These are phyloP conservation scores for Paraphaeosphaeria sporulosa DNA, from an alignment of 2,329 filamentous ascomycete genomes.

Conservation along the genomic window DNA sequence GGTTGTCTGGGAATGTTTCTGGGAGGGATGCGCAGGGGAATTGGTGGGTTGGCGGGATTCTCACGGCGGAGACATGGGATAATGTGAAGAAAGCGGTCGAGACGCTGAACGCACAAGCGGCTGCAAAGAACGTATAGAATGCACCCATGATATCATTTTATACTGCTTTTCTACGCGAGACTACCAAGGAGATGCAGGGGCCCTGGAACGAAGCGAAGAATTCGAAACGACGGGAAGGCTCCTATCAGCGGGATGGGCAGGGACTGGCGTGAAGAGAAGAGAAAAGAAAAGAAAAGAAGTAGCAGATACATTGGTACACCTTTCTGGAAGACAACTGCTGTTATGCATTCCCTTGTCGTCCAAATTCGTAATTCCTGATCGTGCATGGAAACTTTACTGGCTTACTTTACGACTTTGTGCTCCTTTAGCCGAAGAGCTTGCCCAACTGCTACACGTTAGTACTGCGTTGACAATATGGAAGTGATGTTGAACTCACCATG, in stretches of 20 bases:
- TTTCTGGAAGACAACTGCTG: neutral
- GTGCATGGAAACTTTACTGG: neutral
- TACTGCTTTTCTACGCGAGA: neutral
- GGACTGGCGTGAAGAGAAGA: neutral
- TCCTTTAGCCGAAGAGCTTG: neutral
- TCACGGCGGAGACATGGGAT: conserved; percentile 13
- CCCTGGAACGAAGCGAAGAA: neutral
- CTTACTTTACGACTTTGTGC: neutral
- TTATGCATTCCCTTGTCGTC: neutral
- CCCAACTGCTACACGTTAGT: conserved; percentile 2
- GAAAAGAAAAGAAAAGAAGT: neutral
- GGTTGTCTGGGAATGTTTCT: neutral
- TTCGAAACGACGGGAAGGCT: neutral
- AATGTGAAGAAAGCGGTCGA: conserved; percentile 16
- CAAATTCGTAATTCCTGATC: neutral
- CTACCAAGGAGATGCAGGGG: neutral
- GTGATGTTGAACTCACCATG: neutral
- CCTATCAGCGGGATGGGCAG: neutral
- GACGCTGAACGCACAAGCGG: conserved; percentile 4
- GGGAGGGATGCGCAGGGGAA: conserved; percentile 27
- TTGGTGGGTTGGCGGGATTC: conserved; percentile 18
- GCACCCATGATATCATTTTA: neutral
- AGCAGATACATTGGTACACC: neutral
- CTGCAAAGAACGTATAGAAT: neutral
- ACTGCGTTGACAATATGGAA: neutral